These are phyloP conservation scores for Sphaerulina populicola DNA, from an alignment of 2,329 filamentous ascomycete genomes.

Conservation along the genomic window DNA sequence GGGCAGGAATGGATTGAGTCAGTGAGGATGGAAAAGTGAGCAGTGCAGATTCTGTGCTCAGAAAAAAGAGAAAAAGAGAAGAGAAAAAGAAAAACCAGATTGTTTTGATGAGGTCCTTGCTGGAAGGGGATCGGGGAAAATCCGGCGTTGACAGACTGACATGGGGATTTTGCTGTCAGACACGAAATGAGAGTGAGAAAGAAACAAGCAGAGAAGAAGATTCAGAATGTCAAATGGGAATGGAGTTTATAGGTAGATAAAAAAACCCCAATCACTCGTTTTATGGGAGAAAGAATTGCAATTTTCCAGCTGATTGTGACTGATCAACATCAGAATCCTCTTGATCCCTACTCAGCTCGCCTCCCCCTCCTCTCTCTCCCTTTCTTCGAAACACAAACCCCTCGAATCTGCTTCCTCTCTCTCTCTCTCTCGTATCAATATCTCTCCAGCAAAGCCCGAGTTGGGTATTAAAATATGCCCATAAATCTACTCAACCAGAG, in stretches of 20 bases:
- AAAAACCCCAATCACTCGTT: background rate
- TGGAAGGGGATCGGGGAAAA: too few species aligned
- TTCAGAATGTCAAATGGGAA: background rate
- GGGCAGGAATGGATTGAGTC: too few species aligned
- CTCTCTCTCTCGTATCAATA: conserved; percentile 30
- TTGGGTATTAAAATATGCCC: conserved; percentile 32
- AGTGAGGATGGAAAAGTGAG: too few species aligned
- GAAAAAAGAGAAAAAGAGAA: too few species aligned
- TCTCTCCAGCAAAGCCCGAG: conserved; percentile 36
- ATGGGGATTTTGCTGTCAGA: too few species aligned
- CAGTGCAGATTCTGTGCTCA: too few species aligned
- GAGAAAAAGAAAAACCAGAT: too few species aligned
- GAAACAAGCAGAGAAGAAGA: background rate
- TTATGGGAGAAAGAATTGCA: background rate
- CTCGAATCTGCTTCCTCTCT: conserved; percentile 34
- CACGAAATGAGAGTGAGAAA: background rate
- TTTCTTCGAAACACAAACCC: conserved; percentile 26
- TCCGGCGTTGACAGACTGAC: too few species aligned
- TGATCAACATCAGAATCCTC: too few species aligned
- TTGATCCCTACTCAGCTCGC: background rate
- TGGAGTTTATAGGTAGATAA: background rate
- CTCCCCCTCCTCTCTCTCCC: too few species aligned
- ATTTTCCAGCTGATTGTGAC: too few species aligned
- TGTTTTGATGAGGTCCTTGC: too few species aligned
- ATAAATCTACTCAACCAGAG: conserved; percentile 32